Evolutionary conservation across 2,329 filamentous ascomycete genomes (phyloP).

Genomic region (Acarospora socialis): DNA sequence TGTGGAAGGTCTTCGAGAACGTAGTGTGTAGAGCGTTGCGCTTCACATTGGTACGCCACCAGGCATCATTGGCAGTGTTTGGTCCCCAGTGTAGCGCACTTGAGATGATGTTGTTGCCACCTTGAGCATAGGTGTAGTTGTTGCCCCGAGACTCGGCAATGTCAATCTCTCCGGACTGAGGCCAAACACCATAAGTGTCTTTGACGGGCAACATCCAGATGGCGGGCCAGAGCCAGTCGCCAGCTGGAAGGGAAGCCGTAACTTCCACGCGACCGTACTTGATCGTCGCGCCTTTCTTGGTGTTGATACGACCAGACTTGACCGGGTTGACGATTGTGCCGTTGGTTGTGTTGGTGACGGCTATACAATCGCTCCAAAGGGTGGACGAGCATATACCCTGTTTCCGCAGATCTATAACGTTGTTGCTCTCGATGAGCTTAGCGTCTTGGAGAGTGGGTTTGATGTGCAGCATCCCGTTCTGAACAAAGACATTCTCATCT

Average conservation of each 20-base stretch:
- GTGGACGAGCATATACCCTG: slow-evolving; percentile 41
- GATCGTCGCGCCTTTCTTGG: slow-evolving; percentile 53
- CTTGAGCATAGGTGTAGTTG: slow-evolving; percentile 60
- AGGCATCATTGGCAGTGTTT: slow-evolving; percentile 55
- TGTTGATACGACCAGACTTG: slow-evolving; percentile 65
- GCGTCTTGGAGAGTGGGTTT: slow-evolving; percentile 64
- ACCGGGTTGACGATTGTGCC: slow-evolving; percentile 63
- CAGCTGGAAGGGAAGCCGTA: slow-evolving; percentile 56
- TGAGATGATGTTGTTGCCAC: slow-evolving; percentile 67
- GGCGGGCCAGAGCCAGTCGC: slow-evolving; percentile 85
- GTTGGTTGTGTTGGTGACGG: slow-evolving; percentile 62
- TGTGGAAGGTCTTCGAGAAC: slow-evolving; percentile 56
- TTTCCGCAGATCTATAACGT: slow-evolving; percentile 51
- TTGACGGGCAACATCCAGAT: slow-evolving; percentile 77
- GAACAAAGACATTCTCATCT: slow-evolving; percentile 60
- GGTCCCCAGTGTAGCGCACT: slow-evolving; percentile 77
- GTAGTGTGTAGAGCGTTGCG: slow-evolving; percentile 59
- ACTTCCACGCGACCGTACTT: slow-evolving; percentile 75
- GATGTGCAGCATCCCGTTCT: slow-evolving; percentile 57
- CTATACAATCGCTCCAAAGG: slow-evolving; percentile 46
- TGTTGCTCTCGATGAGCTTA: slow-evolving; percentile 49
- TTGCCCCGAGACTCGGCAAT: slow-evolving; percentile 71
- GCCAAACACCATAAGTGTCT: slow-evolving; percentile 62
- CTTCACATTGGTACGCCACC: slow-evolving; percentile 75
- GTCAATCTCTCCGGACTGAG: slow-evolving; percentile 69